A percentile compares a stretch with the other conserved stretches of the same genome.
Conservation (phyloP, 2,329 filamentous ascomycete genomes). For the Myotisia sp. region DNA sequence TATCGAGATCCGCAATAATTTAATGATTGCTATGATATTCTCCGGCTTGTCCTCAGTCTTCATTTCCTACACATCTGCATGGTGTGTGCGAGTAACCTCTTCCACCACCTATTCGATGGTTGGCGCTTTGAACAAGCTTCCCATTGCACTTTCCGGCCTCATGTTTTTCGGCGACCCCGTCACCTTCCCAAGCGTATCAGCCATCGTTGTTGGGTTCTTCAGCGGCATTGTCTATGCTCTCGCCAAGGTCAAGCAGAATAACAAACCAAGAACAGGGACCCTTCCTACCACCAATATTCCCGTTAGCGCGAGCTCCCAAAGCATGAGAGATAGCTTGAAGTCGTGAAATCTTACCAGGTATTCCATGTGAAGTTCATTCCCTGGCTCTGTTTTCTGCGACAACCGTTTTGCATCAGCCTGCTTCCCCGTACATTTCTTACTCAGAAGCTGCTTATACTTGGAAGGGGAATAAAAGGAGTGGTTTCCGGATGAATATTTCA, state of each 20-base stretch:
- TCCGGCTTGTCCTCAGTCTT: slow-evolving; percentile 88
- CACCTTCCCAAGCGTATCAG: slow-evolving; percentile 79
- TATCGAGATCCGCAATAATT: slow-evolving; percentile 57
- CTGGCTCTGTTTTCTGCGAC: too few relatives aligned
- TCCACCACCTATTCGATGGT: slow-evolving; percentile 99
- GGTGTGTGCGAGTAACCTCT: slow-evolving; percentile 94
- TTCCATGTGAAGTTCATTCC: too few relatives aligned
- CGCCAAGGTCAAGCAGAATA: slow-evolving; percentile 68
- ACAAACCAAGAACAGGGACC: slow-evolving; percentile 49
- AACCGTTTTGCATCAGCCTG: too few relatives aligned
- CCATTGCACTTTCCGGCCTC: slow-evolving; percentile 80
- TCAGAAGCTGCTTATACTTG: too few relatives aligned
- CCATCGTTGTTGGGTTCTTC: slow-evolving; percentile 81
- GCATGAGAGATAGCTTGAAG: slow-evolving; percentile 73
- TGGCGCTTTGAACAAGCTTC: slow-evolving; percentile 92
- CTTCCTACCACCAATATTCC: slow-evolving; percentile 54
- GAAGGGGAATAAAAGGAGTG: too few relatives aligned
- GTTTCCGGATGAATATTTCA: too few relatives aligned
- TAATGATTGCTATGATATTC: slow-evolving; percentile 81
- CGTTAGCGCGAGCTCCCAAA: slow-evolving; percentile 83
- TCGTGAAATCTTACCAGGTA: slow-evolving; percentile 30
- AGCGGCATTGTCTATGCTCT: slow-evolving; percentile 83
- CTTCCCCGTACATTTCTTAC: too few relatives aligned
- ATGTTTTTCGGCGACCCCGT: slow-evolving; percentile 92
- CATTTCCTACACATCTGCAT: slow-evolving; percentile 98